Evolutionary conservation across 2,329 filamentous ascomycete genomes (phyloP).

Genomic region (Beauveria varroae): DNA sequence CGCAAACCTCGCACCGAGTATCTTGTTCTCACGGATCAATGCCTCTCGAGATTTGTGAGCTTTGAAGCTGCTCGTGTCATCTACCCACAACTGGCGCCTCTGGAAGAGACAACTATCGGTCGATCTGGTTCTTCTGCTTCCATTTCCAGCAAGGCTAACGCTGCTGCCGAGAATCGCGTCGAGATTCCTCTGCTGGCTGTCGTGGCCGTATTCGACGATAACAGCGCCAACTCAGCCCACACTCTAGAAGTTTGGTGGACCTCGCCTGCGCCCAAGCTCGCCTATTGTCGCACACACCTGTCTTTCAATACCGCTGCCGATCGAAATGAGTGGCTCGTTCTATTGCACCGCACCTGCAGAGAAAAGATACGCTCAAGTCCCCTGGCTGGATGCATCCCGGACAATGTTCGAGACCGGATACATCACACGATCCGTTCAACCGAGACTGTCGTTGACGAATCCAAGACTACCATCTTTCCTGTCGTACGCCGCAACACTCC

Average conservation of each 20-base stretch:
- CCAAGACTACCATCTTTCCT: constrained; percentile 39
- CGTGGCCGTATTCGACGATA: constrained; percentile 45
- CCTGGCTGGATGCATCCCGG: constrained; percentile 31
- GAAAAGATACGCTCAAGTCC: constrained; percentile 28
- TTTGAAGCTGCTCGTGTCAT: constrained; percentile 38
- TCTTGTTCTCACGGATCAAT: constrained; percentile 43
- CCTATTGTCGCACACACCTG: constrained; percentile 40
- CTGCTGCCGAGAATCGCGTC: constrained; percentile 30
- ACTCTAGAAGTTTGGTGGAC: constrained; percentile 53
- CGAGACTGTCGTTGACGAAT: constrained; percentile 27
- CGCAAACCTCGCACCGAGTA: constrained; percentile 43
- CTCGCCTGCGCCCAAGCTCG: constrained; percentile 33
- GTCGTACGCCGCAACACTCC: constrained; percentile 41
- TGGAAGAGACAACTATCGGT: constrained; percentile 16
- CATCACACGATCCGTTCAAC: constrained; percentile 37
- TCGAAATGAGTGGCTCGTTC: constrained; percentile 41
- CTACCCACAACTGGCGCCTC: constrained; percentile 37
- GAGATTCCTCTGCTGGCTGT: constrained; percentile 43
- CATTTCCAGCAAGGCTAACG: constrained; percentile 22
- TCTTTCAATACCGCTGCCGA: constrained; percentile 42
- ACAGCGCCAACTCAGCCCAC: constrained; percentile 40
- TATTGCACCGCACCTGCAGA: constrained; percentile 36
- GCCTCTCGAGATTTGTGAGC: constrained; percentile 43
- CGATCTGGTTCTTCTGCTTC: constrained; percentile 19
- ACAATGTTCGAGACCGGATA: constrained; percentile 41